Evolutionary conservation across 2,329 filamentous ascomycete genomes (phyloP).

Genomic region (Biscogniauxia sp.): DNA sequence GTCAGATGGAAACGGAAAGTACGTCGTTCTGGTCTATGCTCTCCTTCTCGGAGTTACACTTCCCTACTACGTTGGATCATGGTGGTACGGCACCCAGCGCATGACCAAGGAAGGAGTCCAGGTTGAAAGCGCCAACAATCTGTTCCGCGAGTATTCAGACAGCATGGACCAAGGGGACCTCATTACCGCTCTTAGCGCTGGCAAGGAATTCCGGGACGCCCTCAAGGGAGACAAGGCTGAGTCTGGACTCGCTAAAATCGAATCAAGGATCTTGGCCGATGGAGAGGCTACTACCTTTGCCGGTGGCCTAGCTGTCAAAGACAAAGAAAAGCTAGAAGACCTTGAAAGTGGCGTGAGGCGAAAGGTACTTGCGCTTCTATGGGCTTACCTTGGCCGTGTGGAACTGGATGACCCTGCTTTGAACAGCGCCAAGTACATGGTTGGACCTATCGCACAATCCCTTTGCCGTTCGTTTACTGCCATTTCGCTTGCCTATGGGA

Average conservation of each 20-base stretch:
- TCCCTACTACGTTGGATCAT: slow-evolving; percentile 90
- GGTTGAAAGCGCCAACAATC: slow-evolving; percentile 87
- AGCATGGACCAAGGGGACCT: slow-evolving; percentile 77
- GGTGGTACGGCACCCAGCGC: slow-evolving; percentile 97
- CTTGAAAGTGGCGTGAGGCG: slow-evolving; percentile 77
- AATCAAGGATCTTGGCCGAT: slow-evolving; percentile 71
- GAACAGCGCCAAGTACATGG: slow-evolving; percentile 83
- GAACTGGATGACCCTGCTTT: slow-evolving; percentile 77
- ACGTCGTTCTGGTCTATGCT: slow-evolving; percentile 87
- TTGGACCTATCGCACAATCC: slow-evolving; percentile 80
- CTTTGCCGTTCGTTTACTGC: slow-evolving; percentile 85
- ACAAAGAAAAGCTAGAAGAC: slow-evolving; percentile 73
- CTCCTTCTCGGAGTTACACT: slow-evolving; percentile 83
- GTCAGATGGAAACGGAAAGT: slow-evolving; percentile 92
- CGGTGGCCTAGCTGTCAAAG: slow-evolving; percentile 65
- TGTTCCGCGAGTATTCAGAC: slow-evolving; percentile 92
- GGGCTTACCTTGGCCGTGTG: slow-evolving; percentile 90
- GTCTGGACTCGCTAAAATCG: slow-evolving; percentile 75
- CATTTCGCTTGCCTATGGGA: slow-evolving; percentile 84
- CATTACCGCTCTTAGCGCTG: slow-evolving; percentile 76
- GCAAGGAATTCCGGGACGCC: slow-evolving; percentile 77
- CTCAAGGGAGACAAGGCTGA: slow-evolving; percentile 79
- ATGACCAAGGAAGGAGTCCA: slow-evolving; percentile 92
- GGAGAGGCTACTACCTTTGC: slow-evolving; percentile 51
- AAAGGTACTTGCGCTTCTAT: slow-evolving; percentile 85